Percentiles rank a stretch among this genome's conserved stretches.
Evolutionary conservation across 106 monocot species (phyloP).

Genomic region (Acorus calamus): DNA sequence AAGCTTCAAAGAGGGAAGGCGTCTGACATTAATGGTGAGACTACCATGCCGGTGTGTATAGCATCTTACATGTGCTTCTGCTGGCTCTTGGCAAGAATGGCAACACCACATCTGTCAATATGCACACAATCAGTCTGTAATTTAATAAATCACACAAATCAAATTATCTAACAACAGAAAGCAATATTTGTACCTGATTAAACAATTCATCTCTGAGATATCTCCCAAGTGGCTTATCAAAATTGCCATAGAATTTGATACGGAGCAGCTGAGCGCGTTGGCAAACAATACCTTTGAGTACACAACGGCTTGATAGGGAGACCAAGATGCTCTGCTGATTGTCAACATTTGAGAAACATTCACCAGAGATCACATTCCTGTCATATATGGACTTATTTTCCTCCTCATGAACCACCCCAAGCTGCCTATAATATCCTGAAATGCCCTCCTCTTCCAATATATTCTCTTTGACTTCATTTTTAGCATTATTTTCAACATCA

Average conservation of each 20-base stretch:
- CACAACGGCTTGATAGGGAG: slow-evolving; percentile 72
- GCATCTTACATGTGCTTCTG: slow-evolving; percentile 68
- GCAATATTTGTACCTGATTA: slow-evolving; percentile 56
- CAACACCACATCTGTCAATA: slow-evolving; percentile 46
- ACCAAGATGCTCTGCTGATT: slow-evolving; percentile 82
- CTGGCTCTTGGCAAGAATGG: slow-evolving; percentile 51
- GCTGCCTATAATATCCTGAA: slow-evolving; percentile 7
- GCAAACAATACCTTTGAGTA: slow-evolving; percentile 49
- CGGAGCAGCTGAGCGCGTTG: slow-evolving; percentile 67
- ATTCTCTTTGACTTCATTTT: slow-evolving; percentile 3
- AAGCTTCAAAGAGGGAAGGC: slow-evolving; percentile 41
- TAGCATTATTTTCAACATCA: not conserved
- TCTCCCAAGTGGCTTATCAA: slow-evolving; percentile 85
- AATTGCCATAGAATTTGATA: slow-evolving; percentile 88
- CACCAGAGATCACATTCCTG: slow-evolving; percentile 19
- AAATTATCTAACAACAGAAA: not conserved
- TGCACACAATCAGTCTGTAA: not conserved
- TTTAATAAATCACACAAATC: not conserved
- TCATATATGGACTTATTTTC: not conserved
- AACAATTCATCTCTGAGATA: slow-evolving; percentile 83
- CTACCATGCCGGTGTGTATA: slow-evolving; percentile 79
- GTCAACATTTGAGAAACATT: slow-evolving; percentile 41
- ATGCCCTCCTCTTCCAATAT: slow-evolving; percentile 4
- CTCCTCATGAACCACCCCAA: slow-evolving; percentile 11
- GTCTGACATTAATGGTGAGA: slow-evolving; percentile 62